These are phyloP conservation scores for Daldinia decipiens DNA, from an alignment of 495 filamentous ascomycete genomes.

Conservation along the genomic window DNA sequence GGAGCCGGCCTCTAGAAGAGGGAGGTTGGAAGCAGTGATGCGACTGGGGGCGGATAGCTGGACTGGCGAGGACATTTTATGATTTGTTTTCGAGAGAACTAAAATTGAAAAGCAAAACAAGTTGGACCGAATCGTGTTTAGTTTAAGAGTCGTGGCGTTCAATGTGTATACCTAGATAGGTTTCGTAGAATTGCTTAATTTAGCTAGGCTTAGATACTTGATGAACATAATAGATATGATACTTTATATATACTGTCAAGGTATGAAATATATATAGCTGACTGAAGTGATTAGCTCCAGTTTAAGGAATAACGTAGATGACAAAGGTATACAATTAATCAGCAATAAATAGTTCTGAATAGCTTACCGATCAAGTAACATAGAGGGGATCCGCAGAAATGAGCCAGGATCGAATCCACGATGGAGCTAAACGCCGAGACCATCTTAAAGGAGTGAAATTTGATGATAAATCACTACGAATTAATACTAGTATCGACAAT, in stretches of 20 bases:
- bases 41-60: conserved; percentile 36
- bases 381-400: conserved; percentile 3
- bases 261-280: not conserved
- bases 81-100: too few species aligned
- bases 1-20: conserved; percentile 21
- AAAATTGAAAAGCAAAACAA: not conserved
- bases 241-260: not conserved
- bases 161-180: not conserved
- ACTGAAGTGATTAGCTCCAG: conserved; percentile 1
- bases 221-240: not conserved
- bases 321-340: conserved; percentile 37
- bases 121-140: not conserved
- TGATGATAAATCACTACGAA: conserved; percentile 6
- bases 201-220: not conserved
- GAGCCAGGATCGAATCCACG: conserved; percentile 7
- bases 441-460: not conserved
- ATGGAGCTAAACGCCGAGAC: not conserved
- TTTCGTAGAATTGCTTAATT: not conserved
- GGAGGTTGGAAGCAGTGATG: conserved; percentile 43
- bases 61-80: conserved; percentile 25
- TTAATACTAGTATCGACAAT: not conserved
- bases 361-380: conserved; percentile 16
- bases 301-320: conserved; percentile 30
- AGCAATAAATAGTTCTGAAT: conserved; percentile 10
- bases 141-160: not conserved